phyloP scores from a whole-genome alignment of 2,329 filamentous ascomycete genomes.

The Penicillium aurantiogriseum region DNA sequence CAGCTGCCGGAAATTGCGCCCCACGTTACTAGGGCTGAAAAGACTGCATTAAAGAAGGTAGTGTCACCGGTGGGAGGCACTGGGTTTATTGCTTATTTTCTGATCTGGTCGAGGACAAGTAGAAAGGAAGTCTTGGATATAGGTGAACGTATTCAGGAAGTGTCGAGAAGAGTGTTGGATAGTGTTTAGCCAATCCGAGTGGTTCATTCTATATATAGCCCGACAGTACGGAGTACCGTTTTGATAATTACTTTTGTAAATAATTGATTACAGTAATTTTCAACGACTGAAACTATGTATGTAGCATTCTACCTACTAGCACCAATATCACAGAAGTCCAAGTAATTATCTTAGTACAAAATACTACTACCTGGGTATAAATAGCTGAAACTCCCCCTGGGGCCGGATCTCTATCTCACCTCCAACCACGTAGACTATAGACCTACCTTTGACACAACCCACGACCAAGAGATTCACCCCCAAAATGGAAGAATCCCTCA shows the following conservation, averaged over 20 bases:
- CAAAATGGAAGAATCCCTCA: neutral
- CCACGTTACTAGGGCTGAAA: too few species aligned
- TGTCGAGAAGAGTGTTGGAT: too few species aligned
- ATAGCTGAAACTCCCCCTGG: neutral
- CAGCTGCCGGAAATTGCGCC: too few species aligned
- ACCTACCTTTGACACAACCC: neutral
- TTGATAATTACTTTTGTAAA: neutral
- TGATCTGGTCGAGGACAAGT: too few species aligned
- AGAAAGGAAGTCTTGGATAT: too few species aligned
- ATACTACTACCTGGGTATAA: neutral
- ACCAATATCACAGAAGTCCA: neutral
- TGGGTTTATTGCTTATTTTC: too few species aligned
- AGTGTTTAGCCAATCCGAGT: too few species aligned
- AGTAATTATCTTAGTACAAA: neutral
- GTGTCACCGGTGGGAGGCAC: too few species aligned
- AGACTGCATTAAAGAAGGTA: too few species aligned
- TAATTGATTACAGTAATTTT: neutral
- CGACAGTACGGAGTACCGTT: neutral
- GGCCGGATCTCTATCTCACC: neutral
- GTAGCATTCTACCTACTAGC: neutral
- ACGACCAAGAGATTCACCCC: neutral
- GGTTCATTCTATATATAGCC: too few species aligned
- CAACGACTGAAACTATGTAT: neutral
- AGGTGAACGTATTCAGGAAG: too few species aligned
- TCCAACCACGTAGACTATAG: neutral